These are phyloP conservation scores for Ceratobasidium sp. DNA, from an alignment of 1,284 basidiomycete species.

Conservation along the genomic window DNA sequence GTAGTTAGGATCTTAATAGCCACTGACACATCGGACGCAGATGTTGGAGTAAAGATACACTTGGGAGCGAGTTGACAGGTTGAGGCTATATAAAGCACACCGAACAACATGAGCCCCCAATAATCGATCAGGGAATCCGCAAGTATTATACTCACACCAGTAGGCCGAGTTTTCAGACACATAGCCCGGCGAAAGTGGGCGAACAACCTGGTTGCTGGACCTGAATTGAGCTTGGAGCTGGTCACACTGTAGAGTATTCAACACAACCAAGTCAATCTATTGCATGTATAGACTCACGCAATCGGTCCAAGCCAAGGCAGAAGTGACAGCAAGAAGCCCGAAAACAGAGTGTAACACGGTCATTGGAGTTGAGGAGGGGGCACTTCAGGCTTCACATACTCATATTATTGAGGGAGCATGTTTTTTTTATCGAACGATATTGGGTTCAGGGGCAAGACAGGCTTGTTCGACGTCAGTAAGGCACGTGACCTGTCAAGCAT, in stretches of 20 bases:
- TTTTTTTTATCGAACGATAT: neutral
- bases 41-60: slow-evolving; percentile 19
- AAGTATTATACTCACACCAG: neutral
- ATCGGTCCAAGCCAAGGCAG: neutral
- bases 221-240: neutral
- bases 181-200: neutral
- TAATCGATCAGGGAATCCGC: neutral
- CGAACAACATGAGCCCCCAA: neutral
- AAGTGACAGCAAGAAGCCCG: neutral
- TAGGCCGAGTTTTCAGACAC: neutral
- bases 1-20: slow-evolving; percentile 1
- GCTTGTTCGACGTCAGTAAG: too few relatives aligned
- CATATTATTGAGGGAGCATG: neutral
- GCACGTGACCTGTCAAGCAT: too few relatives aligned
- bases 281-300: slow-evolving; percentile 5
- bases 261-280: neutral
- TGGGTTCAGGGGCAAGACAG: too few relatives aligned
- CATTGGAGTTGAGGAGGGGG: neutral
- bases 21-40: neutral
- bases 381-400: neutral
- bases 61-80: slow-evolving; percentile 2
- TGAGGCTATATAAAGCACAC: neutral
- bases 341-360: neutral
- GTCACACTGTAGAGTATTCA: slow-evolving; percentile 11
- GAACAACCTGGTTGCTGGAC: neutral